Evolutionary conservation across 495 filamentous ascomycete genomes (phyloP), one percentile per base, ranked within the genome.

Genomic region (Parathielavia hyrcaniae): DNA sequence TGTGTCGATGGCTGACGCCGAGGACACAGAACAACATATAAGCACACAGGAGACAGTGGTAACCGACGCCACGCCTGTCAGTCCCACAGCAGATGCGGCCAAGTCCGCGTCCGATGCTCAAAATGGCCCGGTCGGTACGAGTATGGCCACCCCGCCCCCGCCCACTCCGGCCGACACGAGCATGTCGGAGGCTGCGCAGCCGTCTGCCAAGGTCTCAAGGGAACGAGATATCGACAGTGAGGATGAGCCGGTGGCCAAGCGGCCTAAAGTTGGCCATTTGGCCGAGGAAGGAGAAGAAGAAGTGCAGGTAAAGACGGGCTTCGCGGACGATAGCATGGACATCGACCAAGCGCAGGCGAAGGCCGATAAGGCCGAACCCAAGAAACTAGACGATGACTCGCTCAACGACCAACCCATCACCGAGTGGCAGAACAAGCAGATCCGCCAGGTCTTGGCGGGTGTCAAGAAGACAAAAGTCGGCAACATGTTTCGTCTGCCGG

Each of bases 391-490:
- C 13, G 72, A 73, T 45, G 40, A 59, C 1, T 60, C 63, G 0
- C 60, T 71, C 0, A 62, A 75, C 39, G 43, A 63, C 17, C 54
- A 69, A 48, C 64, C 67, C 2, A 75, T 84, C 26, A 77, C 80
- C 1, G 65, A 71, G 0, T 74, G 71, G 54, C 73, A 81, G 60
- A 67, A 58, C 36, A 78, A 74, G 58, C 77, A 75, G 52, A 65
- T 80, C 20, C 63, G 77, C 6, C 67, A 67, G 48, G 74, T 79
- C 17, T 69, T 96, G 12, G 82, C 83, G 26, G 88, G 85, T 59
- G 72, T 90, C 46, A 93, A 92, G 72, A 88, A 91, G 67, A 87
- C 88, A 40, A 86, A 90, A 65, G 83, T 84, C 57, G 84, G 91
- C 13, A 71, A 71, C 5, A 78, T 82, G 36, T 97, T 96, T 70